Evolutionary conservation across 306 rosid genomes (phyloP), one percentile per base, ranked within the genome.

Genomic region (Vigna trinervia): DNA sequence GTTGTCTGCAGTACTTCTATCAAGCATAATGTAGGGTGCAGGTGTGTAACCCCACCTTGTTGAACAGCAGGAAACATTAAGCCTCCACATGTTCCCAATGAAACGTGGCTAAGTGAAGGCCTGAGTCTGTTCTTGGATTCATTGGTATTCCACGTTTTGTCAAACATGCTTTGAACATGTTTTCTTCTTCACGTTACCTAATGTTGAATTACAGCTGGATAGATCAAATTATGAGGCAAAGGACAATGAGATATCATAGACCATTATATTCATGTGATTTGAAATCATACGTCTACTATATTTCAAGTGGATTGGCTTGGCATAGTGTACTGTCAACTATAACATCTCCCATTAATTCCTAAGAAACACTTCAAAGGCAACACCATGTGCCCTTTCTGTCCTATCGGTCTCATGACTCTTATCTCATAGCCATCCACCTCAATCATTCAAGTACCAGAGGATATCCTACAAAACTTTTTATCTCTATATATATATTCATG

Each of bases 1-100:
- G 30, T 59, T 67, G 82, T 84, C 65, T 57, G 22, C 2, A 6
- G 4, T 61, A 6, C 47, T 2, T 34, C 28, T 63, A n/a, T 34
- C 14, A 63, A 36, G 5, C 3, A 63, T 36, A 8, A n/a, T n/a
- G 69, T 36, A 15, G 20, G 13, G n/a, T 26, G 4, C 8, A 58
- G 0, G 8, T 8, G 68, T 34, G 46, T 12, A 60, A 30, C 41
- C 28, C 17, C 19, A 59, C 65, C 19, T 60, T 60, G 7, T 30
- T 39, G 15, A 30, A 58, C 9, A 12, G 12, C 38, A 5, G 38
- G 38, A 4, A 34, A 34, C 38, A 34, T 34, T 34, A 34, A 34
- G 38, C 38, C 38, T 34, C 38, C 5, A 34, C 38, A 34, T 34
- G 38, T 34, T 4, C 38, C 38, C 38, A 34, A 34, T 34, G 38